Base-by-base conservation (phyloP, 208 protist genomes). In the Wallacemonas sp. region DNA sequence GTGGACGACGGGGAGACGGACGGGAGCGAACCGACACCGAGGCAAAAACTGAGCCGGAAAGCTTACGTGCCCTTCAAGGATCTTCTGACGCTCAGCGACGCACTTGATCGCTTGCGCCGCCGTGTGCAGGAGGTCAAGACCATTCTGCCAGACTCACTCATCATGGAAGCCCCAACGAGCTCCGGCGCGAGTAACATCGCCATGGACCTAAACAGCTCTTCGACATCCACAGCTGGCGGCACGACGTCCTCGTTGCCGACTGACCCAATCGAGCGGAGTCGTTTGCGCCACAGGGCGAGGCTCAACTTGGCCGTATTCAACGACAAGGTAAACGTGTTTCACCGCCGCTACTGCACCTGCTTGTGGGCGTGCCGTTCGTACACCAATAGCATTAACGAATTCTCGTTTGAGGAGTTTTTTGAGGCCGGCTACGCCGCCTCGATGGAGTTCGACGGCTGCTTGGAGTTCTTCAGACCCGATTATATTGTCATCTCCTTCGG, bases 291-390 rank as follows among this genome's bases (percentile, higher is more conserved):
- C 26, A 33, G 39, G 5, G n/a, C 38, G 1, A 22, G 45, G 6
- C 72, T 89, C 38, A 90, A 90, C 68, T 71, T 70, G 15, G 47
- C 63, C 1, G 72, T 90, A 0, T 84, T 90, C 41, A 77, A 79
- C 55, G 84, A 90, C 15, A 66, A 79, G 41, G 59, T 78, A 8
- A 90, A 90, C 54, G 59, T 61, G 24, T 86, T 86, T 46, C 64
- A 54, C 17, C 69, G 62, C 21, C 72, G 64, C 24, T 75, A 86
- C 62, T 90, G 84, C 70, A 85, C 66, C 4, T 31, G 80, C 19
- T 54, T 89, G 51, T 64, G 53, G 49, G 68, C 82, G 49, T 64
- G 66, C 15, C 61, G 58, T 14, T 54, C 45, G 56, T 75, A 72
- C 69, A 70, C 66, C 26, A 34, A 65, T n/a, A 58, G 39, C 21